Evolutionary conservation across 495 filamentous ascomycete genomes (phyloP), one percentile per base, ranked within the genome.

Genomic region (Penicillium paradoxum): DNA sequence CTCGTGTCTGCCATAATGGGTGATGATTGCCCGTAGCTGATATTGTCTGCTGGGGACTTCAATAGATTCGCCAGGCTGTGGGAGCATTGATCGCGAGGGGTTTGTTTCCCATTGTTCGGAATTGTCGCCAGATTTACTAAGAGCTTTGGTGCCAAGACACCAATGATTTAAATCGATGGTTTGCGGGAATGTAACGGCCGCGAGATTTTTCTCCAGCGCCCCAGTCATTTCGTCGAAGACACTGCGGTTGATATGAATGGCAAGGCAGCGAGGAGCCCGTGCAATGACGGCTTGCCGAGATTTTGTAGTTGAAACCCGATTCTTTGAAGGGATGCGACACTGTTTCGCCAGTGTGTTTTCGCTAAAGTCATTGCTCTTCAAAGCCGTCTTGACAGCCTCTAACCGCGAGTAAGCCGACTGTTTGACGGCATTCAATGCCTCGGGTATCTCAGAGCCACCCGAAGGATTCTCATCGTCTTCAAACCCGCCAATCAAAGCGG

Each of bases 181-280:
- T 51, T 72, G 77, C 0, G 91, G 91, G 60, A 95, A 97, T 18
- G 72, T 70, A 18, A 99, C 88, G 0, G 74, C 72, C 0, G 91
- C 85, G 51, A 82, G 79, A 54, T 97, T 97, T 70, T 99, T 99
- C 57, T 76, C 81, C 66, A 89, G 78, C 51, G 78, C 71, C 0
- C 89, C 89, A 0, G 86, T 95, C 30, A 66, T 67, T 54, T 96
- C 89, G 56, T 97, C 87, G 56, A 96, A 97, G 0, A 91, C 73
- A 52, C 91, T 97, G 7, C 95, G 82, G 60, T 97, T 97, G 58
- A 97, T 75, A 65, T 99, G 95, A 3, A 96, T 74, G 0, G 84
- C 85, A 10, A 99, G 74, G 42, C 84, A 86, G 45, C 81, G 79
- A 1, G 95, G 95, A 2, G 90, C 73, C 8, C 92, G 77, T 4